phyloP scores from a whole-genome alignment of 495 filamentous ascomycete species.

The Penicillium taxi region DNA sequence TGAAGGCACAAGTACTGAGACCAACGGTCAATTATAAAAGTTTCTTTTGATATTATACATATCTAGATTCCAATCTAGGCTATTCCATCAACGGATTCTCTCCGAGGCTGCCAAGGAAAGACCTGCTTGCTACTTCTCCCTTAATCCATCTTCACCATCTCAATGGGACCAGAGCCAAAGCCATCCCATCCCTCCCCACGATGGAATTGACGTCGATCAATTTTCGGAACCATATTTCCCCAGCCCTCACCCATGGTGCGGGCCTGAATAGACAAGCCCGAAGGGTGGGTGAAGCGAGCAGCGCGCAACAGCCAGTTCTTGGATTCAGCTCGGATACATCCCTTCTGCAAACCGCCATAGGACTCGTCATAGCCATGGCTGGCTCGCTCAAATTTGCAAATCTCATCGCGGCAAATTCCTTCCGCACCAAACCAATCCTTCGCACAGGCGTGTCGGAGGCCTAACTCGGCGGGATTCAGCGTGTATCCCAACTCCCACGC shows the following conservation, averaged over 20 bases:
- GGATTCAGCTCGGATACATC: conserved; percentile 23
- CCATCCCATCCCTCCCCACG: conserved; percentile 36
- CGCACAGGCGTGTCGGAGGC: conserved; percentile 27
- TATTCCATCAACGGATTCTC: too few species aligned
- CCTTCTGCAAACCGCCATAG: conserved; percentile 6
- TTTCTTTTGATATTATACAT: too few species aligned
- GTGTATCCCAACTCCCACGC: conserved; percentile 14
- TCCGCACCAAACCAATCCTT: conserved; percentile 31
- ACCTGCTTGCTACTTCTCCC: too few species aligned
- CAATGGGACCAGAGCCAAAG: conserved; percentile 21
- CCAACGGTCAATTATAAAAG: too few species aligned
- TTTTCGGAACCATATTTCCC: conserved; percentile 8
- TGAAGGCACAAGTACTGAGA: too few species aligned
- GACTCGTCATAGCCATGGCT: conserved; percentile 5
- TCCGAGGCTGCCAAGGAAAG: too few species aligned
- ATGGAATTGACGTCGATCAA: conserved; percentile 21
- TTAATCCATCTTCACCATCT: too few species aligned
- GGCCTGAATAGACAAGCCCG: conserved; percentile 11
- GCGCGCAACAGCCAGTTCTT: conserved; percentile 36
- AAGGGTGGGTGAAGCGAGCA: conserved; percentile 32
- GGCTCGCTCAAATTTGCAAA: conserved; percentile 1
- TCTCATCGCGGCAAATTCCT: conserved; percentile 17
- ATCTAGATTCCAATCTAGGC: too few species aligned
- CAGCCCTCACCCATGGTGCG: conserved; percentile 32
- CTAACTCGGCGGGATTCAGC: conserved; percentile 6